phyloP scores from a whole-genome alignment of 495 filamentous ascomycete species.

The Penicillium mononematosum region DNA sequence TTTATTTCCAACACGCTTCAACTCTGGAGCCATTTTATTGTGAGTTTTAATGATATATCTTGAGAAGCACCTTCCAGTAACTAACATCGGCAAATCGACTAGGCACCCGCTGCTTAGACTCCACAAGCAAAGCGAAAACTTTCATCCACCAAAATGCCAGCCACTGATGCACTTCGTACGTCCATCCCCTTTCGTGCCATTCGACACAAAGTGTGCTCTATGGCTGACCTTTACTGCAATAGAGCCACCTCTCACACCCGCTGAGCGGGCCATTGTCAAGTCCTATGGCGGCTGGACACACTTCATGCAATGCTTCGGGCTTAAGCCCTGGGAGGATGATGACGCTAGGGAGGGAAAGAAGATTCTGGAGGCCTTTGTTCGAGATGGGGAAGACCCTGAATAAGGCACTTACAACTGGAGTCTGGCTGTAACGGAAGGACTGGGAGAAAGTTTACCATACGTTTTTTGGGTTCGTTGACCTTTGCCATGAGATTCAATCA shows the following conservation, averaged over 20 bases:
- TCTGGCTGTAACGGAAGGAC: background rate
- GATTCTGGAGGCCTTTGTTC: constrained; percentile 22
- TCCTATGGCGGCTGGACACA: constrained; percentile 34
- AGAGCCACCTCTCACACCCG: constrained; percentile 36
- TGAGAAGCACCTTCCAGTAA: background rate
- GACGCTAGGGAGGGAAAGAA: constrained; percentile 29
- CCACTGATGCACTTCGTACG: constrained; percentile 7
- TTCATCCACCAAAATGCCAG: constrained; percentile 11
- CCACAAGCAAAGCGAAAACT: background rate
- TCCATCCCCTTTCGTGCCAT: background rate
- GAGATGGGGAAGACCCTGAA: background rate
- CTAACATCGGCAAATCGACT: background rate
- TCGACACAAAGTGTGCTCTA: background rate
- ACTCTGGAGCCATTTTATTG: background rate
- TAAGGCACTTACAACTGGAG: background rate
- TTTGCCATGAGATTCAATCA: background rate
- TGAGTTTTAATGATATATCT: background rate
- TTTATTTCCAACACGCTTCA: background rate
- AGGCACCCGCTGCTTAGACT: background rate
- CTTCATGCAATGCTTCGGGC: constrained; percentile 26
- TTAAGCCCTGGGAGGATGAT: constrained; percentile 32
- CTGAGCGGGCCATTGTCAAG: constrained; percentile 33
- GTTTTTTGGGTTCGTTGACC: background rate
- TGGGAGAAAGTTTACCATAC: background rate
- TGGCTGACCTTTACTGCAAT: background rate